Percentiles rank a stretch among this genome's conserved stretches.
Conservation (phyloP, 2,329 filamentous ascomycete species). For the Sarocladium oryzae region DNA sequence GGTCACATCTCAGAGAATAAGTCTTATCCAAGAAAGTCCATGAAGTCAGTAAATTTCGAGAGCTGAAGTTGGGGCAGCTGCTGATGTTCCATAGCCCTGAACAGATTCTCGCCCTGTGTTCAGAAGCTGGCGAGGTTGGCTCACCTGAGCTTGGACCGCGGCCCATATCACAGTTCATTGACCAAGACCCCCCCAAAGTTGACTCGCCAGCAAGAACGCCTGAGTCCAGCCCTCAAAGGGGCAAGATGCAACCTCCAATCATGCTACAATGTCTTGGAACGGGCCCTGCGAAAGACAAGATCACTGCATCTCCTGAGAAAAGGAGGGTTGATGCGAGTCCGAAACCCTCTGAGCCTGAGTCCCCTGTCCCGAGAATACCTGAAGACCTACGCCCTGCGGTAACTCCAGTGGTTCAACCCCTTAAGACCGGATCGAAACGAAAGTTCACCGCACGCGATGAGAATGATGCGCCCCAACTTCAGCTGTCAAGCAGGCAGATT, state of each 20-base stretch:
- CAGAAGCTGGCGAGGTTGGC: conserved; percentile 33
- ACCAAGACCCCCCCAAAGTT: conserved; percentile 47
- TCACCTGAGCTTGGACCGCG: conserved; percentile 65
- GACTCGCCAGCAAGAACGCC: conserved; percentile 34
- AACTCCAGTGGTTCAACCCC: conserved; percentile 15
- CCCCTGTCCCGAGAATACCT: conserved; percentile 1
- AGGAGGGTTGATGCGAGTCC: conserved; percentile 15
- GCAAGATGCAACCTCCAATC: conserved; percentile 24
- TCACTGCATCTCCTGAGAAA: conserved; percentile 23
- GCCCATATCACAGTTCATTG: conserved; percentile 51
- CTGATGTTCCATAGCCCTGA: conserved; percentile 43
- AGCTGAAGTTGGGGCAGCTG: neutral
- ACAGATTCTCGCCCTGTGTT: conserved; percentile 55
- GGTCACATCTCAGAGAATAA: conserved; percentile 63
- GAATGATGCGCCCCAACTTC: conserved; percentile 26
- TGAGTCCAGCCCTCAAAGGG: conserved; percentile 15
- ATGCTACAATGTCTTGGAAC: conserved; percentile 23
- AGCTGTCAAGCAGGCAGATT: conserved; percentile 23
- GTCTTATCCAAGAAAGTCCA: conserved; percentile 57
- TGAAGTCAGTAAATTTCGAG: conserved; percentile 48
- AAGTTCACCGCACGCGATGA: conserved; percentile 53
- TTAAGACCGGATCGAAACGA: conserved; percentile 49
- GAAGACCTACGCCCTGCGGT: conserved; percentile 11
- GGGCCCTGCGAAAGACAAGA: conserved; percentile 13
- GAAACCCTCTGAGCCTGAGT: neutral